Evolutionary conservation across 2,329 filamentous ascomycete genomes (phyloP).

Genomic region (Capronia coronata): DNA sequence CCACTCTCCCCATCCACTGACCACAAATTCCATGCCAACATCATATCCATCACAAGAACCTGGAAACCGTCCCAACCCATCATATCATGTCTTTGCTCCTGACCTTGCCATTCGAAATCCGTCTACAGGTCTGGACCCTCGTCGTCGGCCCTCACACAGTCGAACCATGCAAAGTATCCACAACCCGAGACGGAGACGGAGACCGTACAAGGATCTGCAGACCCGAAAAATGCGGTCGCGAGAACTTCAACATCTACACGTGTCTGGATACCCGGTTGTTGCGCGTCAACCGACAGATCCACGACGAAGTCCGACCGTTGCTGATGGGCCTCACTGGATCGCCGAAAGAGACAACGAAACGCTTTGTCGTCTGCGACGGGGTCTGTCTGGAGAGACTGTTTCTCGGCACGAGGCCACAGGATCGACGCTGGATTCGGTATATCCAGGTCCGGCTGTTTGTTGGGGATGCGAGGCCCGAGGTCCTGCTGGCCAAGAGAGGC

Average conservation of each 20-base stretch:
- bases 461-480: background rate
- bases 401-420: constrained; percentile 1
- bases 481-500: background rate
- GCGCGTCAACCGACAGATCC: constrained; percentile 11
- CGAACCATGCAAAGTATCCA: constrained; percentile 9
- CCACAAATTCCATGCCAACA: too few species aligned
- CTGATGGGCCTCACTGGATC: constrained; percentile 1
- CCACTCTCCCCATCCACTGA: too few species aligned
- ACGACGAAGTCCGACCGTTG: constrained; percentile 10
- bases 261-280: constrained; percentile 11
- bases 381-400: constrained; percentile 15
- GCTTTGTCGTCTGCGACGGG: constrained; percentile 11
- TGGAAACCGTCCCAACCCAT: too few species aligned
- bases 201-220: too few species aligned
- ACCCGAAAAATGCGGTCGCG: too few species aligned
- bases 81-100: background rate
- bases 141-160: constrained; percentile 2
- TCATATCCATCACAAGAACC: too few species aligned
- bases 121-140: constrained; percentile 6
- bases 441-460: constrained; percentile 14
- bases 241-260: constrained; percentile 5
- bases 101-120: constrained; percentile 14
- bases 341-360: constrained; percentile 9
- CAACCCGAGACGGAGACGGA: constrained; percentile 1
- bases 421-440: constrained; percentile 6